phyloP scores from a whole-genome alignment of 2,329 filamentous ascomycete genomes.

The Fusarium hostae region DNA sequence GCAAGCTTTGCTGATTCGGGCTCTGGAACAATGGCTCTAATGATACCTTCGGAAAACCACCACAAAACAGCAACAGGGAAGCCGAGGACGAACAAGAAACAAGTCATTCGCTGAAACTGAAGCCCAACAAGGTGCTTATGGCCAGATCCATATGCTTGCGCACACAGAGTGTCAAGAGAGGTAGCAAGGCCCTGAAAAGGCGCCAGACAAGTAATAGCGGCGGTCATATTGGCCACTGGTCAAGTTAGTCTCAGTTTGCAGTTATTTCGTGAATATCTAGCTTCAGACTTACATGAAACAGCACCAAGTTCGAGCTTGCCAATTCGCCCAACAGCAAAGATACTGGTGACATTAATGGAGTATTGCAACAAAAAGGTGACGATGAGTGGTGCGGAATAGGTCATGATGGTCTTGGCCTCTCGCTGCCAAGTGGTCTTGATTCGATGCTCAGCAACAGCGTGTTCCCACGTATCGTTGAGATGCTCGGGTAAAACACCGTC shows the following conservation, averaged over 20 bases:
- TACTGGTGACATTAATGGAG: constrained; percentile 82
- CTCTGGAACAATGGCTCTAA: constrained; percentile 60
- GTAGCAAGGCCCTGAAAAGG: constrained; percentile 89
- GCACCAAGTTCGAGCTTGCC: constrained; percentile 69
- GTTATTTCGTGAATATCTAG: neutral
- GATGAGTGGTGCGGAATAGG: constrained; percentile 77
- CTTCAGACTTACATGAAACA: constrained; percentile 52
- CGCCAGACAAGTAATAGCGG: constrained; percentile 80
- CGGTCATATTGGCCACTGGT: constrained; percentile 74
- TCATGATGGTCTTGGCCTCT: constrained; percentile 82
- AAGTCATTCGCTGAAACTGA: constrained; percentile 84
- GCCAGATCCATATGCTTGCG: constrained; percentile 93
- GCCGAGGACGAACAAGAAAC: constrained; percentile 77
- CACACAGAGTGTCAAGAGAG: constrained; percentile 89
- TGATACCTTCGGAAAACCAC: constrained; percentile 73
- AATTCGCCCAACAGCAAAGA: constrained; percentile 81
- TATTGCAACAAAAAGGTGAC: constrained; percentile 82
- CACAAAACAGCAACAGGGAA: constrained; percentile 79
- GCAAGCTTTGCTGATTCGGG: constrained; percentile 74
- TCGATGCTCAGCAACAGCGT: constrained; percentile 81
- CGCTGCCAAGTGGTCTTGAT: constrained; percentile 93
- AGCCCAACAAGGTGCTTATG: constrained; percentile 88
- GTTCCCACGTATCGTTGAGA: constrained; percentile 82
- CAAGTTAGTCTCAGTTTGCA: constrained; percentile 16
- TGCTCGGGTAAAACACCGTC: constrained; percentile 61